Conservation (phyloP, 2,329 filamentous ascomycete species). For the Tolypocladium cylindrosporum region DNA sequence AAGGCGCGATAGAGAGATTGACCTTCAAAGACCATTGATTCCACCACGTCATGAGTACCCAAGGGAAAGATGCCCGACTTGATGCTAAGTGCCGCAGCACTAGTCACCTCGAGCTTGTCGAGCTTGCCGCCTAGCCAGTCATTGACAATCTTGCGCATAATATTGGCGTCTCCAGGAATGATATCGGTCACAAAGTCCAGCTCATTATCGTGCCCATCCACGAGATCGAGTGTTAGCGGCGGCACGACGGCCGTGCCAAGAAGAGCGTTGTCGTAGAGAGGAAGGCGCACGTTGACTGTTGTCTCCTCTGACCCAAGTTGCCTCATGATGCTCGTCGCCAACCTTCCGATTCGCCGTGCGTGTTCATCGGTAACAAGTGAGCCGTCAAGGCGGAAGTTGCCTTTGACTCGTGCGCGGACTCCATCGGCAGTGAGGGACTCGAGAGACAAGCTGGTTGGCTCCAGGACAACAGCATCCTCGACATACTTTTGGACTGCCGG, state of each 20-base stretch:
- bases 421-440: slow-evolving; percentile 75
- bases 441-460: slow-evolving; percentile 75
- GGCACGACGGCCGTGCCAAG: slow-evolving; percentile 72
- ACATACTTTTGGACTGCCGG: slow-evolving; percentile 77
- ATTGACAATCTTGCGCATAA: slow-evolving; percentile 70
- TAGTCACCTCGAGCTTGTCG: slow-evolving; percentile 59
- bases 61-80: slow-evolving; percentile 72
- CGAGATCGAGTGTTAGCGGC: slow-evolving; percentile 62
- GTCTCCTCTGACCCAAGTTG: slow-evolving; percentile 67
- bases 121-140: slow-evolving; percentile 81
- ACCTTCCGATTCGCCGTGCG: slow-evolving; percentile 64
- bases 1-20: slow-evolving; percentile 57
- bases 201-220: slow-evolving; percentile 65
- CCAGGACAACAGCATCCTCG: slow-evolving; percentile 69
- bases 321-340: slow-evolving; percentile 70
- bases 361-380: slow-evolving; percentile 60
- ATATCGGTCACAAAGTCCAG: slow-evolving; percentile 75
- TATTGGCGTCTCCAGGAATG: slow-evolving; percentile 64
- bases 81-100: slow-evolving; percentile 61
- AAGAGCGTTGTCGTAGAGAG: slow-evolving; percentile 69
- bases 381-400: slow-evolving; percentile 72
- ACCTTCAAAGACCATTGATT: slow-evolving; percentile 77
- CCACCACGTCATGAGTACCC: slow-evolving; percentile 64
- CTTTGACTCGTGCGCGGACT: slow-evolving; percentile 69
- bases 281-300: slow-evolving; percentile 66